Evolutionary conservation across 192 early-diverging fungal genomes (phyloP).

Genomic region (Jimgerdemannia lactiflua): DNA sequence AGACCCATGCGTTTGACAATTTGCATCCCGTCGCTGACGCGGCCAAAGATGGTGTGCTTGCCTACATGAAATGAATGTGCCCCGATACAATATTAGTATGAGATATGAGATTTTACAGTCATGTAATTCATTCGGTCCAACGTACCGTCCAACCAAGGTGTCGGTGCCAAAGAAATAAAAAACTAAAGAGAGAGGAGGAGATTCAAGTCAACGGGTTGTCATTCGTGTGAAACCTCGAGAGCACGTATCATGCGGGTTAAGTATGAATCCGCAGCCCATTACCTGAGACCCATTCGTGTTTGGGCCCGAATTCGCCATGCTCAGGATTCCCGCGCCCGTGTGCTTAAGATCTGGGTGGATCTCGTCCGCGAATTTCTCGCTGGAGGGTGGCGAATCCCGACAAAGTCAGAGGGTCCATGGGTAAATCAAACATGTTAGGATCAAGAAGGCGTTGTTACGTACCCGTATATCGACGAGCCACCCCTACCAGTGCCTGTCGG

Average conservation of each 20-base stretch:
- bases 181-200: slow-evolving; percentile 70
- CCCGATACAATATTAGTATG: no score
- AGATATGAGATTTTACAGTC: slow-evolving; percentile 7
- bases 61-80: no score
- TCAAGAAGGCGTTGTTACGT: slow-evolving; percentile 12
- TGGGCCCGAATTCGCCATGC: slow-evolving; percentile 83
- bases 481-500: slow-evolving; percentile 94
- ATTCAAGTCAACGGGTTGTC: neutral
- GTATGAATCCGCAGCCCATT: neutral
- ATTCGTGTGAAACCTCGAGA: neutral
- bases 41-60: slow-evolving; percentile 93
- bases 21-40: slow-evolving; percentile 75
- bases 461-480: slow-evolving; percentile 85
- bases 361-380: slow-evolving; percentile 85
- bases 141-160: slow-evolving; percentile 81
- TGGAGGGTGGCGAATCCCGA: slow-evolving; percentile 25
- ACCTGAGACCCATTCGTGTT: slow-evolving; percentile 66
- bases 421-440: neutral
- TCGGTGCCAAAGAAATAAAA: slow-evolving; percentile 90
- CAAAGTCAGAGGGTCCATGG: neutral
- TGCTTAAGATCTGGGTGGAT: slow-evolving; percentile 75
- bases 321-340: slow-evolving; percentile 85
- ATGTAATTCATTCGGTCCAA: neutral
- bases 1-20: slow-evolving; percentile 80
- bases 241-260: neutral